Base-by-base conservation (phyloP, 164 flowering plant genomes). In the Umbilicus rupestris region DNA sequence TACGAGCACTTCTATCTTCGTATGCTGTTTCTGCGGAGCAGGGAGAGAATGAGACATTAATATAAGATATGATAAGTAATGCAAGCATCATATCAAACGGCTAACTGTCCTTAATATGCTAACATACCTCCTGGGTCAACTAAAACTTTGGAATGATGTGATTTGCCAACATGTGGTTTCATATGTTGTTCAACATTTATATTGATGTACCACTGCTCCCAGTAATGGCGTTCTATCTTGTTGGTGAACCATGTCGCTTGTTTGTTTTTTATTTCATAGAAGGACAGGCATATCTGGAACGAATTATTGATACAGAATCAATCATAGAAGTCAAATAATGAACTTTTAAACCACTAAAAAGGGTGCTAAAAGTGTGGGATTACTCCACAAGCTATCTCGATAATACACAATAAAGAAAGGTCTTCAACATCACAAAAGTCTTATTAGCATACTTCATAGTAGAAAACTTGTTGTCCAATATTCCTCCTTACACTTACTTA, bases 141-240 rank as follows among this genome's bases (percentile, higher is more conserved):
- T 7, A 80, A 74, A 66, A 79, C 69, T 85, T 93, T 93, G 26
- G 92, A 75, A 76, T 83, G 85, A 72, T 83, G 87, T 69, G 86
- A 82, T 77, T 89, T 93, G 72, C 84, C 64, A 50, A 84, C 76
- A 74, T 78, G 87, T 72, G 82, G 45, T 75, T 82, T 93, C 16
- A 78, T 74, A 59, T 80, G 82, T 65, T 83, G 92, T 11, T 80
- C 79, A 39, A 94, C 97, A 78, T 82, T 86, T 79, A 94, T 67
- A 78, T 91, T 87, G 72, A 94, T 78, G 71, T 84, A 80, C 98
- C 98, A 94, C 33, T 94, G 95, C 72, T 94, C 99, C 97, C 99
- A 94, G 73, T 83, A 84, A 55, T 77, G 73, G 71, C 96, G 94
- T 69, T 94, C 97, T 64, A 70, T 81, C 77, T 86, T 89, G 77